Evolutionary conservation across 1,284 basidiomycete species (phyloP).

Genomic region (Ustilago nuda): DNA sequence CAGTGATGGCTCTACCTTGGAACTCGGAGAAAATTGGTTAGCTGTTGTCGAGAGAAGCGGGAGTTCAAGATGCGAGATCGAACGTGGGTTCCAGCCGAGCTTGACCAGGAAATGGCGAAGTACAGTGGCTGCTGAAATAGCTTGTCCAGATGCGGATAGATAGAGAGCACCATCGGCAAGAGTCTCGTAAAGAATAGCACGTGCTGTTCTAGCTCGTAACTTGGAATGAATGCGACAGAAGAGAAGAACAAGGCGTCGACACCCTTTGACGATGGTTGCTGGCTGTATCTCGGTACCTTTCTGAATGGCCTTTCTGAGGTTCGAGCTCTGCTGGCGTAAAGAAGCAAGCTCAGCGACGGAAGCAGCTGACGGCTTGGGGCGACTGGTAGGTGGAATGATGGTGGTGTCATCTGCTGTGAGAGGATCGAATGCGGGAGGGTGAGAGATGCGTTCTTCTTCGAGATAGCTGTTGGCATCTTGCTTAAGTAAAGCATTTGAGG

Average conservation of each 20-base stretch:
- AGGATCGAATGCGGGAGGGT: background rate
- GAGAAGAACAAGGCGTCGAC: constrained; percentile 26
- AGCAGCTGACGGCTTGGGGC: background rate
- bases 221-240: constrained; percentile 8
- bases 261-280: constrained; percentile 11
- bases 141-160: constrained; percentile 19
- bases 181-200: constrained; percentile 19
- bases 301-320: constrained; percentile 20
- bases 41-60: background rate
- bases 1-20: background rate
- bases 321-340: constrained; percentile 11
- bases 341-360: constrained; percentile 11
- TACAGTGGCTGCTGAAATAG: constrained; percentile 18
- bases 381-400: background rate
- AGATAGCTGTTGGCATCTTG: constrained; percentile 26
- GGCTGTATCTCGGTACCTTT: background rate
- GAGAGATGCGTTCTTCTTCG: constrained; percentile 9
- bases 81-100: constrained; percentile 31
- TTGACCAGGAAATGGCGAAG: constrained; percentile 32
- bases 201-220: constrained; percentile 13
- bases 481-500: constrained; percentile 12
- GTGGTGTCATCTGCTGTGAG: background rate
- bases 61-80: background rate
- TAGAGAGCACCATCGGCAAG: constrained; percentile 23
- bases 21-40: background rate